A percentile compares a stretch with the other conserved stretches of the same genome.
phyloP scores from a whole-genome alignment of 208 protist species.

The Leishmania turanica region DNA sequence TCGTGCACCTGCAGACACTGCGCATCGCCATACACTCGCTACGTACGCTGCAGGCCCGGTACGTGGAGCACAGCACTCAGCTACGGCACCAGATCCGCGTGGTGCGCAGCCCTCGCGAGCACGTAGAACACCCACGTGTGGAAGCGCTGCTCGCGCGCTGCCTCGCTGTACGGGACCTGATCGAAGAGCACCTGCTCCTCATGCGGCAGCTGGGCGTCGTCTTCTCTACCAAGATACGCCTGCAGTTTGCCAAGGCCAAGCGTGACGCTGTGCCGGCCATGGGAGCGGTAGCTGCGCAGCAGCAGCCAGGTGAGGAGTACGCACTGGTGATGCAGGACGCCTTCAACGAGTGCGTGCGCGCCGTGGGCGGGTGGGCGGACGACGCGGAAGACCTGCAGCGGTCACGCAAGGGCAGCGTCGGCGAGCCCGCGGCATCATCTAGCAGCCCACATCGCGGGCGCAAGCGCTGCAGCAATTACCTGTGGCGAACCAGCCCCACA shows the following conservation, averaged over 20 bases:
- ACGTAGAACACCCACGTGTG: slow-evolving; percentile 39
- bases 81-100: slow-evolving; percentile 38
- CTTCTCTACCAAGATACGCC: slow-evolving; percentile 35
- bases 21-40: slow-evolving; percentile 39
- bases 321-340: slow-evolving; percentile 41
- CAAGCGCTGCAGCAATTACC: slow-evolving; percentile 10
- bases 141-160: slow-evolving; percentile 52
- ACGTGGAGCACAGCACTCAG: slow-evolving; percentile 33
- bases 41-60: slow-evolving; percentile 48
- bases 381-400: neutral
- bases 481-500: slow-evolving; percentile 54
- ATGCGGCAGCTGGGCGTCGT: slow-evolving; percentile 52
- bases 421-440: neutral
- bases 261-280: neutral
- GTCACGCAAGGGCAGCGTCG: neutral
- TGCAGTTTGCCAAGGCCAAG: slow-evolving; percentile 13
- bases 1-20: slow-evolving; percentile 31
- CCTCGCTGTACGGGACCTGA: slow-evolving; percentile 37
- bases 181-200: slow-evolving; percentile 59
- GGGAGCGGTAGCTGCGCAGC: slow-evolving; percentile 16
- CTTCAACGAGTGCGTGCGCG: slow-evolving; percentile 48
- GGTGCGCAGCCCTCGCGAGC: slow-evolving; percentile 20
- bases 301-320: slow-evolving; percentile 42
- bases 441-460: neutral
- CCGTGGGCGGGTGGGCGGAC: slow-evolving; percentile 14